Conservation (phyloP, 306 rosid genomes). For the Rosa rugosa region DNA sequence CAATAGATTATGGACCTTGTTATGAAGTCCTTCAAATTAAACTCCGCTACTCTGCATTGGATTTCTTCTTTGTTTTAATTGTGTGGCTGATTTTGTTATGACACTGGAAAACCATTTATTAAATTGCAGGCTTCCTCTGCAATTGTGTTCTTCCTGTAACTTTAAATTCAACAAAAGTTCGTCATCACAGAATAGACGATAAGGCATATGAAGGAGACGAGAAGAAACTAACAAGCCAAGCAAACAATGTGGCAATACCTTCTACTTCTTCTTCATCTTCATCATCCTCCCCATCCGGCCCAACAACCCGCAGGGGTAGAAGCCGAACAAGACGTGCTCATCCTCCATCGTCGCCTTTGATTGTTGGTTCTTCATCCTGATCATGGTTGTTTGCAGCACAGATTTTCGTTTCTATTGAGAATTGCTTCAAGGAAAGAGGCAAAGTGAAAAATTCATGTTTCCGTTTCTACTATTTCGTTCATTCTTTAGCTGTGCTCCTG, state of each 20-base stretch:
- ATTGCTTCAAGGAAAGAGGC: neutral
- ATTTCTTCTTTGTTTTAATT: neutral
- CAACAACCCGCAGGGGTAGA: slow-evolving; percentile 65
- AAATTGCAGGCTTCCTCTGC: slow-evolving; percentile 71
- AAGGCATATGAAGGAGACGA: slow-evolving; percentile 65
- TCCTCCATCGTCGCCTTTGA: slow-evolving; percentile 77
- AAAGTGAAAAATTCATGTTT: slow-evolving; percentile 15
- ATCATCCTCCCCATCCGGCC: slow-evolving; percentile 45
- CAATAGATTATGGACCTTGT: neutral
- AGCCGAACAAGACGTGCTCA: slow-evolving; percentile 74
- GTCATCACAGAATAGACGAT: slow-evolving; percentile 66
- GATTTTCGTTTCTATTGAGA: neutral
- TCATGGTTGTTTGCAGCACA: slow-evolving; percentile 29
- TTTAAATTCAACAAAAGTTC: slow-evolving; percentile 65
- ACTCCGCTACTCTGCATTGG: neutral
- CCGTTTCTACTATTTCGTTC: neutral
- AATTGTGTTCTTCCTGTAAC: slow-evolving; percentile 88
- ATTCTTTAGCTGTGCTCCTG: slow-evolving; percentile 13
- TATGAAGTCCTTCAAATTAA: neutral
- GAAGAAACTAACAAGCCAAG: slow-evolving; percentile 43
- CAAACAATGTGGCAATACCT: slow-evolving; percentile 24
- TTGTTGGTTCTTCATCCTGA: slow-evolving; percentile 45
- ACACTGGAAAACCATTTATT: neutral
- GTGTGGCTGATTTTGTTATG: neutral
- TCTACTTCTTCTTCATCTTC: slow-evolving; percentile 50